Evolutionary conservation across 2,329 filamentous ascomycete species (phyloP).

Genomic region (Fusarium domesticum): DNA sequence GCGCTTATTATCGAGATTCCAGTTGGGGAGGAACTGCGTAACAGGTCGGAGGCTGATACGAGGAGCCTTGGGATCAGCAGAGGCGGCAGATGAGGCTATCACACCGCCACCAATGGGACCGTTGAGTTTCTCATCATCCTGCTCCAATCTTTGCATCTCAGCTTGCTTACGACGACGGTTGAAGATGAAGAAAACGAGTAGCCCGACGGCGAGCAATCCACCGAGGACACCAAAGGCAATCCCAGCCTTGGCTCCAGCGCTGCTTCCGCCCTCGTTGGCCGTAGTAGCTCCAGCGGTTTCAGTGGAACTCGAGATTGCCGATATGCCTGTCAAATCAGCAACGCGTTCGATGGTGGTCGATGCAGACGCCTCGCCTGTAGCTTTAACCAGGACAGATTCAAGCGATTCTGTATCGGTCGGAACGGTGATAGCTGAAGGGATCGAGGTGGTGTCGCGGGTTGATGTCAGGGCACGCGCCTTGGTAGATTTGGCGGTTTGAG

Average conservation of each 20-base stretch:
- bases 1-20: slow-evolving; percentile 46
- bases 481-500: slow-evolving; percentile 20
- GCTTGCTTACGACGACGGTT: slow-evolving; percentile 67
- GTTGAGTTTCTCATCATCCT: slow-evolving; percentile 65
- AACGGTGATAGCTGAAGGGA: slow-evolving; percentile 29
- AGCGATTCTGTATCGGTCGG: slow-evolving; percentile 27
- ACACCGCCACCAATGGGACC: slow-evolving; percentile 35
- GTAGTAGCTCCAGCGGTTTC: slow-evolving; percentile 18
- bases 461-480: slow-evolving; percentile 15
- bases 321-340: slow-evolving; percentile 13
- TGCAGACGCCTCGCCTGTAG: slow-evolving; percentile 23
- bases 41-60: slow-evolving; percentile 80
- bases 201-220: slow-evolving; percentile 62
- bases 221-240: slow-evolving; percentile 79
- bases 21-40: slow-evolving; percentile 75
- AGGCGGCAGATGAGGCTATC: slow-evolving; percentile 11
- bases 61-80: slow-evolving; percentile 58
- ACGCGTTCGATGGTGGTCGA: slow-evolving; percentile 9
- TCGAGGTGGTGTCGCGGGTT: slow-evolving; percentile 18
- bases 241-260: slow-evolving; percentile 64
- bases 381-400: slow-evolving; percentile 32
- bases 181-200: slow-evolving; percentile 70
- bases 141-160: slow-evolving; percentile 42
- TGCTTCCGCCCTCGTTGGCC: slow-evolving; percentile 21
- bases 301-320: slow-evolving; percentile 20